Conservation (phyloP, 441 rosid species). For the Viola pubescens region DNA sequence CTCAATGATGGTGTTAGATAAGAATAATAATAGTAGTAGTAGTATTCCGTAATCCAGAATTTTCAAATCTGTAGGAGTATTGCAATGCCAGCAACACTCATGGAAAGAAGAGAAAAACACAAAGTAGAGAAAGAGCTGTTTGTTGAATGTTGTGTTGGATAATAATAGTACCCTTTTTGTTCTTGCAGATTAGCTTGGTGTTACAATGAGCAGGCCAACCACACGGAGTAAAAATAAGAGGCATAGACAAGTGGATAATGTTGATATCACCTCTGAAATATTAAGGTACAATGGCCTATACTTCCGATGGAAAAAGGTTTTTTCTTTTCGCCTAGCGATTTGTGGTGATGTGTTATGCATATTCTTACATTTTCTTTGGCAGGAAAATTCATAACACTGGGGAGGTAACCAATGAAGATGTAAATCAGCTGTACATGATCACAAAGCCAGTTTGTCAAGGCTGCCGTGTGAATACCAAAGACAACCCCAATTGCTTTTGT, state of each 20-base stretch:
- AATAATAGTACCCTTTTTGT: background rate
- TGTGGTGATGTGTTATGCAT: background rate
- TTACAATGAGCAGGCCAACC: conserved; percentile 68
- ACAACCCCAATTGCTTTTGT: conserved; percentile 94
- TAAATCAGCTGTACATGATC: conserved; percentile 67
- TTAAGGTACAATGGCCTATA: conserved; percentile 44
- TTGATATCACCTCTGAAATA: conserved; percentile 50
- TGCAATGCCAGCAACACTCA: too few relatives aligned
- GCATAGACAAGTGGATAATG: conserved; percentile 39
- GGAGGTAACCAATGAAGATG: conserved; percentile 51
- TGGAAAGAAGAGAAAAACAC: too few relatives aligned
- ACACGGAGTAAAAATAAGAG: conserved; percentile 85
- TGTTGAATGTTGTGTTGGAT: background rate
- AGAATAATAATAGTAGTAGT: too few relatives aligned
- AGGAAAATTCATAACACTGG: conserved; percentile 77
- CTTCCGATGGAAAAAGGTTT: background rate
- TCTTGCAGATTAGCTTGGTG: conserved; percentile 1
- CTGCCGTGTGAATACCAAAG: conserved; percentile 83
- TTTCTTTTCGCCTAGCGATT: background rate
- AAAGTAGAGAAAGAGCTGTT: background rate
- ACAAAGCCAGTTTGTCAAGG: conserved; percentile 84
- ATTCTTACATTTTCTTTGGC: conserved; percentile 15
- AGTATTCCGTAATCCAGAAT: too few relatives aligned
- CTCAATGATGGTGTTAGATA: too few relatives aligned
- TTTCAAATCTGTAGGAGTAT: too few relatives aligned